phyloP scores from a whole-genome alignment of 495 filamentous ascomycete genomes.

The Elasticomyces elasticus region DNA sequence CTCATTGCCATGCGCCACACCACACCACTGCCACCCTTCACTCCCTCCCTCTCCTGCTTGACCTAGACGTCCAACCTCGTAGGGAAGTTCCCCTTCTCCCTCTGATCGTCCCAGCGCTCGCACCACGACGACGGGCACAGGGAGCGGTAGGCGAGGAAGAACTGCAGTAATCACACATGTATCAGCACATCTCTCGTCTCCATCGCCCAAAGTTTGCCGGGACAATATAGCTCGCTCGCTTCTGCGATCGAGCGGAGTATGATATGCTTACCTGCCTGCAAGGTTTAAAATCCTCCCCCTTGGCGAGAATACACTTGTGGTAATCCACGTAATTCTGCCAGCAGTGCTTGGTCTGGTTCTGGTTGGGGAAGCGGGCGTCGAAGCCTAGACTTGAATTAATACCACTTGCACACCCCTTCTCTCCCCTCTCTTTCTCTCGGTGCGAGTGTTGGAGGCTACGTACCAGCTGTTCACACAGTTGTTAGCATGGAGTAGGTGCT shows the following conservation, averaged over 20 bases:
- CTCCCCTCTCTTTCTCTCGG: slow-evolving; percentile 1
- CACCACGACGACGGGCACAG: slow-evolving; percentile 95
- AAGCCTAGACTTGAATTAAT: slow-evolving; percentile 53
- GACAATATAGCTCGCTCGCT: neutral
- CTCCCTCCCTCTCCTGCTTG: neutral
- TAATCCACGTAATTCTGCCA: slow-evolving; percentile 99
- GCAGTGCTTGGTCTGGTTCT: slow-evolving; percentile 92
- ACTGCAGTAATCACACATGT: slow-evolving; percentile 42
- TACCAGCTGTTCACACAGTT: slow-evolving; percentile 26
- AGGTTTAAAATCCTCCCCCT: slow-evolving; percentile 97
- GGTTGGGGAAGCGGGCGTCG: slow-evolving; percentile 97
- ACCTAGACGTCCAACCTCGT: slow-evolving; percentile 53
- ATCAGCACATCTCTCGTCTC: neutral
- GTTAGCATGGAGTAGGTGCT: slow-evolving; percentile 1
- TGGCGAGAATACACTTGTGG: slow-evolving; percentile 96
- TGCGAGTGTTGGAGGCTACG: slow-evolving; percentile 9
- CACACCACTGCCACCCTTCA: neutral
- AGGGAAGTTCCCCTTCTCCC: slow-evolving; percentile 90
- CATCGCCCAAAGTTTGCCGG: neutral
- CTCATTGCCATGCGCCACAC: neutral
- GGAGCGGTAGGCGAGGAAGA: slow-evolving; percentile 89
- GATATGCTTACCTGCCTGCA: slow-evolving; percentile 71
- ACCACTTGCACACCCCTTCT: slow-evolving; percentile 6
- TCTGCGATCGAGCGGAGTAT: neutral
- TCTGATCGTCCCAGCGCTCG: slow-evolving; percentile 90